These are phyloP conservation scores for Ceratorhiza oryzae-sativae DNA, from an alignment of 1,284 basidiomycete genomes.

Conservation along the genomic window DNA sequence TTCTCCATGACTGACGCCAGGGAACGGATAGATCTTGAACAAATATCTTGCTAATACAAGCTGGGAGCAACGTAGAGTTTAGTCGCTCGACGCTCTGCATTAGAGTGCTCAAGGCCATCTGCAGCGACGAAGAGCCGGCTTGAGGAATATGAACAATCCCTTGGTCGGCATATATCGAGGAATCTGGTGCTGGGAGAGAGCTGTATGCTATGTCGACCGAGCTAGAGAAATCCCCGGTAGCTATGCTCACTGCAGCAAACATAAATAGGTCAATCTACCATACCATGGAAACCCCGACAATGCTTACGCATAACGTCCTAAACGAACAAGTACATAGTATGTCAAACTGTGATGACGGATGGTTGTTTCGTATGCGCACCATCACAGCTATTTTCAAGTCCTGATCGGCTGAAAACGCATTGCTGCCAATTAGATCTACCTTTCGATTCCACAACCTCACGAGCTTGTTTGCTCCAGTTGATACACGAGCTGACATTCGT, in stretches of 20 bases:
- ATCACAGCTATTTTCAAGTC: slow-evolving; percentile 19
- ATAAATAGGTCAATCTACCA: background rate
- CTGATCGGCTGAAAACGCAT: slow-evolving; percentile 2
- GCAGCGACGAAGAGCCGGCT: background rate
- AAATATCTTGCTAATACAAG: background rate
- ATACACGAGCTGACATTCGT: slow-evolving; percentile 7
- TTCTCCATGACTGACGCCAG: slow-evolving; percentile 1
- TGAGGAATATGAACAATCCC: background rate
- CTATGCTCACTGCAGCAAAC: background rate
- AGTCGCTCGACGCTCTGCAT: slow-evolving; percentile 1
- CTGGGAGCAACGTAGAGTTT: background rate
- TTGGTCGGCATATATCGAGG: background rate
- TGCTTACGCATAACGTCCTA: slow-evolving; percentile 19
- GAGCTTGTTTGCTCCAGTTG: background rate
- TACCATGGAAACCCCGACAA: background rate
- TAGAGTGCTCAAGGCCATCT: background rate
- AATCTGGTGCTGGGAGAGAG: background rate
- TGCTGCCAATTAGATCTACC: background rate
- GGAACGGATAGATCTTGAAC: background rate
- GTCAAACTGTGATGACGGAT: background rate
- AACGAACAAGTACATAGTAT: background rate
- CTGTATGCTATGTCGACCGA: background rate
- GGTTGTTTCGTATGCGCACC: background rate
- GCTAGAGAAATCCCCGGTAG: background rate
- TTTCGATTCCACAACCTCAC: slow-evolving; percentile 21